Base-by-base conservation (phyloP, 2,329 filamentous ascomycete genomes). In the Colletotrichum abscissum region DNA sequence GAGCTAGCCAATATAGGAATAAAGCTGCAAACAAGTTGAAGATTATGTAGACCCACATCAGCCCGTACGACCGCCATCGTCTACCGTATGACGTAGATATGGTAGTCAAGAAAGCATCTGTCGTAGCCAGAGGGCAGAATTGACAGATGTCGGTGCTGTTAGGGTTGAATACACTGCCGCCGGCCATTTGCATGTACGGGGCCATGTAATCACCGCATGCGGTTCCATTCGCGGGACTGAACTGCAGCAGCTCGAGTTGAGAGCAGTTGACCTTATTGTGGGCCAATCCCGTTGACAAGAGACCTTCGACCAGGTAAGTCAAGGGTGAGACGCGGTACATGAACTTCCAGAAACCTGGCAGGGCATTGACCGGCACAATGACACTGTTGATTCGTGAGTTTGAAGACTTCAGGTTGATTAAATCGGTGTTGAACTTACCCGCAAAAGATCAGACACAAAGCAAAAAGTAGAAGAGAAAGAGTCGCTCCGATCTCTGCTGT, bases 321-420 rank as follows among this genome's bases (percentile, higher is more conserved):
- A 93, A 90, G 0, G 92, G 92, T 0, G 89, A 92, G 56, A 91
- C 83, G 30, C 90, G 86, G 80, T 93, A 93, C 89, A 92, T 92
- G 83, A 92, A 92, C 66, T 88, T 89, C 92, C 92, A 94, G 83
- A 94, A 93, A 2, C 87, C 84, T 0, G 92, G 92, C 2, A 94
- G 86, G 0, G 85, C 82, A 0, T 78, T 78, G 0, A 89, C 89
- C 0, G 86, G 81, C 1, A 90, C 90, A 67, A 93, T 86, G 49
- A 94, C 90, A 82, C 90, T 86, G 74, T 81, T 4, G 12, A 55
- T 60, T 19, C 35, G 59, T 33, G n/a, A 30, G 16, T n/a, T 5
- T 12, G 8, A 6, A 24, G 14, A 16, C 7, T 2, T 8, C 12
- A 26, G 9, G 2, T 2, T 4, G 22, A 1, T 11, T 7, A n/a